These are phyloP conservation scores for Hyaloscypha hepaticicola DNA, from an alignment of 495 filamentous ascomycete species.

Conservation along the genomic window DNA sequence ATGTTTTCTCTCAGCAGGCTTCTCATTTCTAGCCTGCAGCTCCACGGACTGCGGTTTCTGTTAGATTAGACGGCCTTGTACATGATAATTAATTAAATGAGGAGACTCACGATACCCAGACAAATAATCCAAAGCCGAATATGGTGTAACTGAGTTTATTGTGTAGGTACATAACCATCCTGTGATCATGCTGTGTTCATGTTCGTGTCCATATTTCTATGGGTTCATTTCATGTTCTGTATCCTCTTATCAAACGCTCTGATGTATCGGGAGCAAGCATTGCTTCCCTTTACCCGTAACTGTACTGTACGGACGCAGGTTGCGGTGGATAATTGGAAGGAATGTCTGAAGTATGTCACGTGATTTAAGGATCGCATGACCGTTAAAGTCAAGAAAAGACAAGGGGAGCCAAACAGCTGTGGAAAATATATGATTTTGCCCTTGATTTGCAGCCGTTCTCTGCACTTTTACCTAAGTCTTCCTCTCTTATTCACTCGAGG, in stretches of 20 bases:
- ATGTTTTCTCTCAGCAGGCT: background rate
- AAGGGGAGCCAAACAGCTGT: too few relatives aligned
- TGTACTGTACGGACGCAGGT: background rate
- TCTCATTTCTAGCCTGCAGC: constrained; percentile 14
- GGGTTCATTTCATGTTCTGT: background rate
- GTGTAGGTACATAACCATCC: background rate
- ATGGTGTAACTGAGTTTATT: background rate
- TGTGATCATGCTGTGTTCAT: background rate
- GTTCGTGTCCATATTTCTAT: background rate
- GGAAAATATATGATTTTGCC: too few relatives aligned
- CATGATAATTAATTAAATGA: constrained; percentile 45
- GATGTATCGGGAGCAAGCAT: background rate
- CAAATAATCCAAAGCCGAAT: background rate
- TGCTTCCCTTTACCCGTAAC: background rate
- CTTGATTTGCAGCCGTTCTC: too few relatives aligned
- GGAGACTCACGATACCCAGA: constrained; percentile 16
- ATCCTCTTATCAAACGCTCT: background rate
- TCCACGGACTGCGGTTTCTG: constrained; percentile 50
- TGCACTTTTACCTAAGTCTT: too few relatives aligned
- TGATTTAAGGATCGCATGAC: too few relatives aligned
- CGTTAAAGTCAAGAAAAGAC: too few relatives aligned
- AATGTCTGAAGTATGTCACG: too few relatives aligned
- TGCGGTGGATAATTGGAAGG: too few relatives aligned
- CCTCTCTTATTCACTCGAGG: background rate
- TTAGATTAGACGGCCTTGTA: constrained; percentile 45